Evolutionary conservation across 305 asterid species (phyloP), one percentile per base, ranked within the genome.

Genomic region (Fraxinus latifolia): DNA sequence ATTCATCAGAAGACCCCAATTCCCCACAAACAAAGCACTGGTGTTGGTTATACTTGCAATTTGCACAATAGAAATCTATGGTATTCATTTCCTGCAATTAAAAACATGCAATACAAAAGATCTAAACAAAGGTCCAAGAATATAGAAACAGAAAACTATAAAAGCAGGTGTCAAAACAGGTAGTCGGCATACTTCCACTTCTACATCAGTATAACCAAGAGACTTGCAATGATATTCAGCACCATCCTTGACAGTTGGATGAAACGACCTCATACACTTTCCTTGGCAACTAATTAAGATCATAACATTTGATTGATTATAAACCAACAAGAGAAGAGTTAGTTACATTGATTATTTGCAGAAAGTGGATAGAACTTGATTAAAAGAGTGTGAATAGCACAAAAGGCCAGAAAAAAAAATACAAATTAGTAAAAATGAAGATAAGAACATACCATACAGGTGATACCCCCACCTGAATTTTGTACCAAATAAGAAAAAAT

Each of bases 261-360:
- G 98, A 85, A 95, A 93, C 71, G 97, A 89, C 90, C 98, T 89
- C 95, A 92, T 79, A 87, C 98, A 95, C 90, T 85, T 93, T 44
- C 98, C 98, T 17, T 93, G 96, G 25, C 97, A 95, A 73, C 97
- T 95, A 88, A 77, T 79, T 55, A 27, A 83, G 65, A 84, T 37
- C 15, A 60, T 60, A 36, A 36, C 5, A 36, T 36, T 3, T 80
- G 50, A 79, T 78, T 80, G 68, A 79, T 78, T n/a, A 71, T 74
- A 60, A 19, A 60, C 27, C 70, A 60, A 50, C 5, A 50, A 50
- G 60, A 6, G 70, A 60, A 7, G 70, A 60, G 70, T 58, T 17
- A 19, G 70, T 17, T 17, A 19, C 23, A 21, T 19, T 60, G 70
- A 60, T 6, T 53, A 74, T 77, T 68, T n/a, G 77, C 80, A 78